Evolutionary conservation across 164 flowering plant species (phyloP).

Genomic region (Vitis riparia): DNA sequence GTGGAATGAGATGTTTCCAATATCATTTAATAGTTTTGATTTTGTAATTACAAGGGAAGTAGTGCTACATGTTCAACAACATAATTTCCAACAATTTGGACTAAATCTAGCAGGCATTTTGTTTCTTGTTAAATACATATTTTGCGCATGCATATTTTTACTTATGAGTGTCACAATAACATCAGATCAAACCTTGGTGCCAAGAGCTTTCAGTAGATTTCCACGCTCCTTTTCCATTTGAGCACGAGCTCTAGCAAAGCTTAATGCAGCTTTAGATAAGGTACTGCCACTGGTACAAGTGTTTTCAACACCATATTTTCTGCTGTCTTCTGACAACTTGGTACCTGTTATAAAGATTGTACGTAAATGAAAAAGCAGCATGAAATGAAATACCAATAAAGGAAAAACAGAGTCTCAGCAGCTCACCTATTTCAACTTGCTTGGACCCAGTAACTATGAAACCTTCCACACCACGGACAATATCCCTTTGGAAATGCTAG

Average conservation of each 20-base stretch:
- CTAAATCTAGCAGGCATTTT: too few relatives aligned
- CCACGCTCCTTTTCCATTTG: slow-evolving; percentile 91
- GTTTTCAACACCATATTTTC: slow-evolving; percentile 83
- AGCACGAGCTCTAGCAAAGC: slow-evolving; percentile 66
- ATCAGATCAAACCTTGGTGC: slow-evolving; percentile 73
- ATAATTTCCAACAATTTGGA: too few relatives aligned
- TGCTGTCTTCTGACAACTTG: slow-evolving; percentile 86
- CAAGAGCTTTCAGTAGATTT: slow-evolving; percentile 72
- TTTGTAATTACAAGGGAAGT: too few relatives aligned
- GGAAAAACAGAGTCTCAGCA: slow-evolving; percentile 7
- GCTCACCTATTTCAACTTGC: slow-evolving; percentile 86
- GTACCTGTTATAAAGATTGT: slow-evolving; percentile 45
- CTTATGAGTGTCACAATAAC: background rate
- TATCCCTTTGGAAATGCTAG: slow-evolving; percentile 92
- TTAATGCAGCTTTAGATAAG: slow-evolving; percentile 75
- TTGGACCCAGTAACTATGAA: slow-evolving; percentile 83
- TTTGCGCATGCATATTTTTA: background rate
- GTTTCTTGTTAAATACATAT: background rate
- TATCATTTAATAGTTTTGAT: too few relatives aligned
- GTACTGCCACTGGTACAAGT: slow-evolving; percentile 85
- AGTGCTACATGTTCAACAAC: too few relatives aligned
- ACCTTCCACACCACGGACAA: slow-evolving; percentile 88
- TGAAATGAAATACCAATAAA: background rate
- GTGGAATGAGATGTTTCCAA: too few relatives aligned
- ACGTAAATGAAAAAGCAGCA: too few relatives aligned